phyloP scores from a whole-genome alignment of 768 basidiomycete species.

The Tricholoma hemisulphureum region DNA sequence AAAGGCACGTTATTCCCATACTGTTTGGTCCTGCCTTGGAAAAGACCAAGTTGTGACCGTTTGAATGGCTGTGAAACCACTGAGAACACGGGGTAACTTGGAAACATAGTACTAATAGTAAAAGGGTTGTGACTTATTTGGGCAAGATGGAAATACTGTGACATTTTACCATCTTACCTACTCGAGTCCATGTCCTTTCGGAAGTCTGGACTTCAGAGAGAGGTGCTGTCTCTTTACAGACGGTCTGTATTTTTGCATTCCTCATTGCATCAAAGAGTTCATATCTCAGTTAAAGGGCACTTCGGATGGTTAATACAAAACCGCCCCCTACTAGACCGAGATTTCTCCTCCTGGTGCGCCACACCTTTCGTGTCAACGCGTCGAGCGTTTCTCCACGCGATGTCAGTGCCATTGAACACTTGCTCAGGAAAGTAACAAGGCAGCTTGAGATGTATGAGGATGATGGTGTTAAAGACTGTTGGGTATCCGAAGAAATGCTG shows the following conservation, averaged over 20 bases:
- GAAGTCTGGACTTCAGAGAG: constrained; percentile 47
- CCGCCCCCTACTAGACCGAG: constrained; percentile 57
- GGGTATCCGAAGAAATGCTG: constrained; percentile 68
- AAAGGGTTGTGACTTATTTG: constrained; percentile 8
- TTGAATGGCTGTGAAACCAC: constrained; percentile 71
- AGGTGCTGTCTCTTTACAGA: constrained; percentile 51
- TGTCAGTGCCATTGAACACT: constrained; percentile 69
- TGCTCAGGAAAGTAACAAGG: constrained; percentile 64
- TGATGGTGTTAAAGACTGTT: constrained; percentile 67
- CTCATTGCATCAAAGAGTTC: background rate
- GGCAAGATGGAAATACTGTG: background rate
- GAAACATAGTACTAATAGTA: constrained; percentile 19
- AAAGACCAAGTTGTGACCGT: constrained; percentile 76
- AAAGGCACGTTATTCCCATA: constrained; percentile 89
- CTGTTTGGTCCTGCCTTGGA: constrained; percentile 76
- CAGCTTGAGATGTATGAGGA: constrained; percentile 73
- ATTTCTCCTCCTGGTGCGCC: constrained; percentile 67
- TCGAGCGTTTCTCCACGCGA: constrained; percentile 60
- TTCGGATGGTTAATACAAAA: constrained; percentile 73
- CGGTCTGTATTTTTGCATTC: constrained; percentile 28
- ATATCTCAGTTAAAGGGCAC: constrained; percentile 46
- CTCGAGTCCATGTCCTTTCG: constrained; percentile 23
- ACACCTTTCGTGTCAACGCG: constrained; percentile 67
- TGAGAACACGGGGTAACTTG: constrained; percentile 32
- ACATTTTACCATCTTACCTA: background rate